Evolutionary conservation across 768 basidiomycete genomes (phyloP), one percentile per base, ranked within the genome.

Genomic region (Tulasnella calospora): DNA sequence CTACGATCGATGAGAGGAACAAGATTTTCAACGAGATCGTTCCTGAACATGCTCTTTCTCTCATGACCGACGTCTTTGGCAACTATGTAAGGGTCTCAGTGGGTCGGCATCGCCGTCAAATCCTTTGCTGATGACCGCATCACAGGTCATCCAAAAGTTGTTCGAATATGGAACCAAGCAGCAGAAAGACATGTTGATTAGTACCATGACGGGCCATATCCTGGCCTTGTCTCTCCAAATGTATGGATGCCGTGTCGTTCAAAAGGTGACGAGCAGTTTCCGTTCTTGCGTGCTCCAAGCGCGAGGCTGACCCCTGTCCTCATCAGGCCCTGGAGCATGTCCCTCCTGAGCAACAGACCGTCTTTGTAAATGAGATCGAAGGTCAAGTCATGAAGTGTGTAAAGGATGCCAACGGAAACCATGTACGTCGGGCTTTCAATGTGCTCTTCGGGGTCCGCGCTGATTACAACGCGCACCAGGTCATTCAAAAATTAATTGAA

Each of bases 201-300:
- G 85, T 74, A 87, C 89, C 10, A 92, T 99, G 88, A 91, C 94
- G 82, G 90, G 91, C 0, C 91, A 92, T 82, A 87, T 96, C 46
- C 85, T 95, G 4, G 85, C 88, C 21, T 86, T 98, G 74, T 93
- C 95, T 13, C 85, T 93, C 77, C 94, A 98, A 82, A 94, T 96
- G 89, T 99, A 99, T 84, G 97, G 96, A 5, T 99, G 97, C 84
- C 90, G 97, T 19, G 96, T 99, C 9, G 92, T 96, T 27, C 95
- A 97, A 83, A 95, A 95, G 91, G 94, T 94, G 79, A 35, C 80
- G 17, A 19, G 23, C 2, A 38, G 41, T 67, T 47, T 44, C 15
- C 44, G 17, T 44, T 44, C 40, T 40, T 21, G 1, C n/a, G 38
- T 38, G n/a, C 23, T 57, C 6, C 27, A 30, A 2, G 6, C 40